A percentile compares a stretch with the other conserved stretches of the same genome.
Conservation (phyloP, 345 rosid species). For the Populus simonii region DNA sequence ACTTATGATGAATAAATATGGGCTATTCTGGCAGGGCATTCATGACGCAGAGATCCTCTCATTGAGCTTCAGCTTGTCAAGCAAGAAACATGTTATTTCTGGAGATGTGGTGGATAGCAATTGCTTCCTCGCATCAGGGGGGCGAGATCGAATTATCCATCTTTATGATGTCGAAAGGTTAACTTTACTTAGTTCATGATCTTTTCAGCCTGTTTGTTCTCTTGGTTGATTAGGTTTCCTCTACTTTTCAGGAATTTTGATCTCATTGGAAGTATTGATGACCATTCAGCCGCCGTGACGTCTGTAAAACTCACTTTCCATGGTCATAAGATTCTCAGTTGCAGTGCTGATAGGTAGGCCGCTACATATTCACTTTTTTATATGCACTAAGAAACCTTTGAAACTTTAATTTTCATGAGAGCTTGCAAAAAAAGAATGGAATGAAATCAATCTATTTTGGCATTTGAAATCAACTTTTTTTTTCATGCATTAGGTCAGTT, state of each 20-base stretch:
- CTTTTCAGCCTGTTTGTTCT: slow-evolving; percentile 18
- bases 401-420: not conserved
- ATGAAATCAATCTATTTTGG: slow-evolving; percentile 3
- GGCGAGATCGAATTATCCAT: slow-evolving; percentile 67
- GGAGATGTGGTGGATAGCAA: slow-evolving; percentile 31
- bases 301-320: slow-evolving; percentile 58
- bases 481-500: slow-evolving; percentile 4
- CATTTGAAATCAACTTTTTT: slow-evolving; percentile 1
- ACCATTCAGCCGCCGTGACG: slow-evolving; percentile 74
- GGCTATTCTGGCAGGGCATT: slow-evolving; percentile 45
- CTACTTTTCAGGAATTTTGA: slow-evolving; percentile 63
- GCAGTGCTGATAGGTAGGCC: slow-evolving; percentile 77
- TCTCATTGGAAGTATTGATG: slow-evolving; percentile 51
- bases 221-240: slow-evolving; percentile 20
- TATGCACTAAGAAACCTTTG: not conserved
- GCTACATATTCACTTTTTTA: not conserved
- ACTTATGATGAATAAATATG: slow-evolving; percentile 15
- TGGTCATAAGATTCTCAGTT: slow-evolving; percentile 62
- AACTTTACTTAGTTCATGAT: slow-evolving; percentile 7
- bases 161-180: slow-evolving; percentile 75
- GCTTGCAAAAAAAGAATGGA: not conserved
- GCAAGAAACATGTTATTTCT: slow-evolving; percentile 27
- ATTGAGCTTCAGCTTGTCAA: slow-evolving; percentile 63
- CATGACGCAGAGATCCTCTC: slow-evolving; percentile 79
- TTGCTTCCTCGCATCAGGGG: slow-evolving; percentile 72